Conservation (phyloP, 352 stramenopile species). For the Aphanomyces euteiches region DNA sequence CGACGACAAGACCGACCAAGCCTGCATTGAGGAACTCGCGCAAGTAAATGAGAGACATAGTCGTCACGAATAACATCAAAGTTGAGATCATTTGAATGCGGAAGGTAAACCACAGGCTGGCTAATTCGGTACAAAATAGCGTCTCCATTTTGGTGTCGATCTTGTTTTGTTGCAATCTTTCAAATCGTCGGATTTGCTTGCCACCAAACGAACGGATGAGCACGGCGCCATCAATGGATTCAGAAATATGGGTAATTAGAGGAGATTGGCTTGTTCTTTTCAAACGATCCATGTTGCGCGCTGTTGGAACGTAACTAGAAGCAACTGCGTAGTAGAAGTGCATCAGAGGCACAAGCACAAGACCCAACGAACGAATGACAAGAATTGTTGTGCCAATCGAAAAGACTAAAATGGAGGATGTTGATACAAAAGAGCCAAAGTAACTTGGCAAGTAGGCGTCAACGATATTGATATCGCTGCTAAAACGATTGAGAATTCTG, state of each 20-base stretch:
- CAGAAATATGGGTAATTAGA: not conserved
- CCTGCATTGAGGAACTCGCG: not conserved
- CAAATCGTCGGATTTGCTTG: conserved; percentile 15
- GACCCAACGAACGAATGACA: not conserved
- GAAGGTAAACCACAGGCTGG: conserved; percentile 42
- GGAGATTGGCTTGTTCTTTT: conserved; percentile 31
- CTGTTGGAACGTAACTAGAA: not conserved
- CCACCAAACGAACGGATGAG: conserved; percentile 31
- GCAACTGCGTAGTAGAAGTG: not conserved
- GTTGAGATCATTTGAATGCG: conserved; percentile 45
- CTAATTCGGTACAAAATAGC: conserved; percentile 33
- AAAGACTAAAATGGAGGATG: conserved; percentile 3
- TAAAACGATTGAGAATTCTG: not conserved
- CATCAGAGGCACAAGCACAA: not conserved
- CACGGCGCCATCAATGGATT: not conserved
- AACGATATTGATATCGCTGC: not conserved
- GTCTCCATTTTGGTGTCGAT: conserved; percentile 24
- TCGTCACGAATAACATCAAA: conserved; percentile 33
- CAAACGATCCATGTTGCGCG: conserved; percentile 39
- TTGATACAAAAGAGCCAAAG: not conserved
- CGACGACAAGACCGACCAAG: conserved; percentile 20
- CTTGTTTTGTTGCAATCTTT: conserved; percentile 32
- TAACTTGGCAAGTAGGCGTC: not conserved
- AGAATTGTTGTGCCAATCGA: conserved; percentile 10
- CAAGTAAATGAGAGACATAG: not conserved